phyloP scores from a whole-genome alignment of 768 basidiomycete genomes.

The Boletus subcaerulescens region DNA sequence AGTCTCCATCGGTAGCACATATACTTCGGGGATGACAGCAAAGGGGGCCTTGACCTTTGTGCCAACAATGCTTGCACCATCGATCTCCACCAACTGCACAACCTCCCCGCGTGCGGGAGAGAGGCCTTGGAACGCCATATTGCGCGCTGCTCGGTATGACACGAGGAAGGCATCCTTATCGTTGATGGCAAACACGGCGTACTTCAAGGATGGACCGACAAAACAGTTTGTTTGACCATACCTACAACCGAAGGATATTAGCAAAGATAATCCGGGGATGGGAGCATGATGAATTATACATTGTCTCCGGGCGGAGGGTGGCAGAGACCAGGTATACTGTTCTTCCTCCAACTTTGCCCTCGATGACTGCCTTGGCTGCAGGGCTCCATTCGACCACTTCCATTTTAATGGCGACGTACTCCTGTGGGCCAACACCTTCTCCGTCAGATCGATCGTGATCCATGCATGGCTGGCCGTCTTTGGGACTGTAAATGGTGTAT shows the following conservation, averaged over 20 bases:
- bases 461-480: constrained; percentile 99
- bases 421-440: constrained; percentile 92
- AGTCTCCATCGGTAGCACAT: constrained; percentile 98
- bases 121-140: constrained; percentile 94
- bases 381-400: constrained; percentile 83
- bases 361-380: constrained; percentile 60
- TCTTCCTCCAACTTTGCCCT: constrained; percentile 67
- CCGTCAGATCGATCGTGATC: constrained; percentile 97
- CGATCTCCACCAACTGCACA: constrained; percentile 71
- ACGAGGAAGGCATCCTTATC: constrained; percentile 86
- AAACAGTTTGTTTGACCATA: constrained; percentile 99
- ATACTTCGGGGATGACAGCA: constrained; percentile 78
- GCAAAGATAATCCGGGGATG: neutral
- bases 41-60: constrained; percentile 89
- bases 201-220: constrained; percentile 86
- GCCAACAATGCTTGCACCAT: constrained; percentile 78
- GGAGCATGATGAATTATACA: constrained; percentile 48
- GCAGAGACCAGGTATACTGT: constrained; percentile 94
- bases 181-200: constrained; percentile 87
- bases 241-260: constrained; percentile 40
- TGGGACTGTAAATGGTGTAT: constrained; percentile 97
- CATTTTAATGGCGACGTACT: constrained; percentile 95
- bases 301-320: constrained; percentile 93
- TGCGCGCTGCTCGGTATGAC: constrained; percentile 88
- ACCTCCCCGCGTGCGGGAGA: constrained; percentile 70